Evolutionary conservation across 208 protist genomes (phyloP).

Genomic region (Angomonas deanei): DNA sequence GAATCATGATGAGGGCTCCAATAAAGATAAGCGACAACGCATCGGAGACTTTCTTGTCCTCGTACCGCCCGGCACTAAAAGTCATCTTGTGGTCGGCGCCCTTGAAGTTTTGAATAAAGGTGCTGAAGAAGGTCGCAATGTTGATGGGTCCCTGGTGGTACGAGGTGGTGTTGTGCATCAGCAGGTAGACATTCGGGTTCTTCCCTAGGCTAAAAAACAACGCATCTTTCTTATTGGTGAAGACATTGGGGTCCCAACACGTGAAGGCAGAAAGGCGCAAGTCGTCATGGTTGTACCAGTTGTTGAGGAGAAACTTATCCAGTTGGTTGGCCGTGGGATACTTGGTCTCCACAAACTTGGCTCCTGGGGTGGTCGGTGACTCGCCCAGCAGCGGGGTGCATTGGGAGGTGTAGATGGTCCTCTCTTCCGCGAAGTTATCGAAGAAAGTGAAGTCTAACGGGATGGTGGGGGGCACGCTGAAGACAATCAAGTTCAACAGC

Average conservation of each 20-base stretch:
- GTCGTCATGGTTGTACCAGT: constrained; percentile 24
- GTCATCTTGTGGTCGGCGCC: not conserved
- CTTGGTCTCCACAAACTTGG: not conserved
- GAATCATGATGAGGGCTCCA: constrained; percentile 51
- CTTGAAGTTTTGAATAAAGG: constrained; percentile 1
- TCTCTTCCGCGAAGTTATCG: not conserved
- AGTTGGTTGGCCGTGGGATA: constrained; percentile 15
- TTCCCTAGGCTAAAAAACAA: no score
- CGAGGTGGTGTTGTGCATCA: constrained; percentile 45
- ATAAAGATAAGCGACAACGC: constrained; percentile 36
- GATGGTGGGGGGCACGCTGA: constrained; percentile 13
- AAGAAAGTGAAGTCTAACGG: constrained; percentile 20
- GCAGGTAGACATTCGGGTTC: no score
- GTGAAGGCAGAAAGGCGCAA: not conserved
- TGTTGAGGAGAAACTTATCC: constrained; percentile 11
- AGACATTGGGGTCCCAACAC: no score
- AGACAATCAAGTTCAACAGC: constrained; percentile 37
- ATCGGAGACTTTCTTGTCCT: constrained; percentile 12
- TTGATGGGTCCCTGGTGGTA: constrained; percentile 24
- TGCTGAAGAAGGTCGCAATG: constrained; percentile 28
- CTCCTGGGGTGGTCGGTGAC: constrained; percentile 1
- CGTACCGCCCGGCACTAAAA: constrained; percentile 12
- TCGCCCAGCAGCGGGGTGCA: constrained; percentile 1
- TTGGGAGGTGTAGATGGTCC: constrained; percentile 18
- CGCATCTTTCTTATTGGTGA: no score